Conservation (phyloP, 2,329 filamentous ascomycete species). For the Diplodia mutila region DNA sequence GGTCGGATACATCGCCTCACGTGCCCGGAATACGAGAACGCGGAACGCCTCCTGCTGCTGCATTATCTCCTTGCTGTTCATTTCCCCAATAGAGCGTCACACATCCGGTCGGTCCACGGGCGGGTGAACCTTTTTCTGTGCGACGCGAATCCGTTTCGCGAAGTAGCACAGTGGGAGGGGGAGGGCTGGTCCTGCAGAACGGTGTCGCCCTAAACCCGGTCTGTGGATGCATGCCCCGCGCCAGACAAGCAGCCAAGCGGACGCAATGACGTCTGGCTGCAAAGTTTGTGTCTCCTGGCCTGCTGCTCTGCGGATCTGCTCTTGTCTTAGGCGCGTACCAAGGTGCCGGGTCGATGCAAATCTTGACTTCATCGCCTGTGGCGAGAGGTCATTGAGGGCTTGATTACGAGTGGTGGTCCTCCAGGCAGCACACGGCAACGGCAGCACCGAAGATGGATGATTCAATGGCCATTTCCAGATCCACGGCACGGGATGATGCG, state of each 20-base stretch:
- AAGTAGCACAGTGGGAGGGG: conserved; percentile 14
- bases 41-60: not conserved
- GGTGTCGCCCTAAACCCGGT: conserved; percentile 15
- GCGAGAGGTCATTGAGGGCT: not conserved
- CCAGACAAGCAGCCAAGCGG: conserved; percentile 15
- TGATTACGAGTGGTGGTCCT: conserved; percentile 30
- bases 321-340: conserved; percentile 2
- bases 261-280: conserved; percentile 12
- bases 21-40: not conserved
- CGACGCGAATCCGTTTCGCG: conserved; percentile 2
- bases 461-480: conserved; percentile 69
- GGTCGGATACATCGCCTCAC: not conserved
- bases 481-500: conserved; percentile 46
- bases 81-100: not conserved
- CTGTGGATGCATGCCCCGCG: conserved; percentile 14
- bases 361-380: conserved; percentile 1
- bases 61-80: conserved; percentile 13
- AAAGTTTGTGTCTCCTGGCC: conserved; percentile 12
- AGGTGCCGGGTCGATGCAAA: conserved; percentile 13
- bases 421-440: conserved; percentile 59
- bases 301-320: not conserved
- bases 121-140: not conserved
- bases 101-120: not conserved
- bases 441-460: conserved; percentile 77
- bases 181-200: conserved; percentile 21